A percentile compares a stretch with the other conserved stretches of the same genome.
Evolutionary conservation across 1,139 yeast species (phyloP).

Genomic region (Pneumocystis murina): DNA sequence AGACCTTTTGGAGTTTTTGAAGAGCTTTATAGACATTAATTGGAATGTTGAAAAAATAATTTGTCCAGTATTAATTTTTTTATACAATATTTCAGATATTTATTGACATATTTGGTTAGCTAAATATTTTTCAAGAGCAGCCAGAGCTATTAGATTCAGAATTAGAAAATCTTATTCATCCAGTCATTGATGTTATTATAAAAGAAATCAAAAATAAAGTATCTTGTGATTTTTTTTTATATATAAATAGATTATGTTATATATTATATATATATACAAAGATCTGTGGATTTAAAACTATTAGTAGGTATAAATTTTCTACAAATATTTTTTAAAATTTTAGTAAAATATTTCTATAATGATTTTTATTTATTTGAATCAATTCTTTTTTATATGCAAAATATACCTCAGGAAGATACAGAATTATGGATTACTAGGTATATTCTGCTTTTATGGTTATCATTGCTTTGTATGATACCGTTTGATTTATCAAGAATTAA

Average conservation of each 20-base stretch:
- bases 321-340: neutral
- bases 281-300: conserved; percentile 48
- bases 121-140: conserved; percentile 24
- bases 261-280: conserved; percentile 45
- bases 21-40: neutral
- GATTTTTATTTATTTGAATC: conserved; percentile 37
- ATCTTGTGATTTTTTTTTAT: neutral
- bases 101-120: neutral
- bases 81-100: neutral
- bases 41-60: neutral
- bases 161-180: conserved; percentile 16
- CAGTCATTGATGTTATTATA: conserved; percentile 14
- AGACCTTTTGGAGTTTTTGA: neutral
- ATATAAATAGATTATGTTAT: conserved; percentile 14
- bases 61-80: neutral
- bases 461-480: conserved; percentile 55
- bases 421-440: conserved; percentile 42
- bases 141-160: conserved; percentile 26
- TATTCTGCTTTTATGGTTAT: conserved; percentile 56
- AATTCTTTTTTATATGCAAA: conserved; percentile 16
- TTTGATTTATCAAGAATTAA: conserved; percentile 39
- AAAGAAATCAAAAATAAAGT: conserved; percentile 3
- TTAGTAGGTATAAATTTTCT: conserved; percentile 21
- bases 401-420: conserved; percentile 8
- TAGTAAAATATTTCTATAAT: conserved; percentile 38